Evolutionary conservation across 176 grass and related monocot species (phyloP), one percentile per base, ranked within the genome.

Genomic region (Olyra latifolia): DNA sequence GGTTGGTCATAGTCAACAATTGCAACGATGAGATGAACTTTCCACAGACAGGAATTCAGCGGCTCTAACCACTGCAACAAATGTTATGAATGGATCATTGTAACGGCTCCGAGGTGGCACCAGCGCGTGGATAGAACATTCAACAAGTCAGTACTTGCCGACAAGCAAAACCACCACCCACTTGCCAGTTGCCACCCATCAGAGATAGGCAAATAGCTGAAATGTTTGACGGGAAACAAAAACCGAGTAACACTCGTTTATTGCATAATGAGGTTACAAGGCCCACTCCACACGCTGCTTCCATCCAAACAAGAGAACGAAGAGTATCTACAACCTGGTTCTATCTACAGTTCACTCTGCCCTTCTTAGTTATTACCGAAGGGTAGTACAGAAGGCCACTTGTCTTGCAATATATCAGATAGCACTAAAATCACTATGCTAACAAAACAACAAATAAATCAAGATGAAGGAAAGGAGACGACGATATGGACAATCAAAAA

Each of bases 401-500:
- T 77, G 72, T 85, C 68, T 87, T 82, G 74, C 77, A 75, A 58
- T 69, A 87, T 71, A 90, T 46, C 50, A 53, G 45, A 93, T 69
- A 58, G 58, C 74, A 86, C 72, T 87, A 78, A 78, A 82, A 82
- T 52, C 70, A 78, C 72, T 78, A 84, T 43, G 48, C 83, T 86
- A 87, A 74, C 42, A 43, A 90, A 86, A 64, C 59, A 91, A 89
- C 61, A 85, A 92, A 90, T 46, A 76, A 86, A 88, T 76, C 23
- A 46, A 80, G 75, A 68, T 35, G 57, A 88, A 86, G 23, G 80
- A 75, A 61, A 77, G 14, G 79, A 71, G 47, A 54, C 38, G 40
- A 60, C 16, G 20, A 79, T 93, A 99, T 93, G 82, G 73, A 89
- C 96, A 93, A 63, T 93, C 88, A 99, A 88, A 99, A 99, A 44